These are phyloP conservation scores for Punctularia strigosozonata DNA, from an alignment of 768 basidiomycete species.

Conservation along the genomic window DNA sequence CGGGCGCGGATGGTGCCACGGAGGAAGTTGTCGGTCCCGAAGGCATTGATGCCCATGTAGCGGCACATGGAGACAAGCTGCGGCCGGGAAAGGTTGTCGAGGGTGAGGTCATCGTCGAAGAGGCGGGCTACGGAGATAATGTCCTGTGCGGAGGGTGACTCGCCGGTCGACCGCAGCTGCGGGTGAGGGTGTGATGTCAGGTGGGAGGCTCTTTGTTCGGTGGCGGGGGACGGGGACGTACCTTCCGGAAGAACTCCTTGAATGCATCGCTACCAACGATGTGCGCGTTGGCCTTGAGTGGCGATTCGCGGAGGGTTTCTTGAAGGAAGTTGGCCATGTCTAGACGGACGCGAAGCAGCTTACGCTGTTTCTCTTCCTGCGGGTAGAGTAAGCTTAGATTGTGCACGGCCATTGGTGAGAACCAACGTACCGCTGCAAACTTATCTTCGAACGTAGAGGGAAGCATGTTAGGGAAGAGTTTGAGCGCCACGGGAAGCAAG, in stretches of 20 bases:
- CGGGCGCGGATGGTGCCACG: constrained; percentile 83
- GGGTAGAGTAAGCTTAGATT: not conserved
- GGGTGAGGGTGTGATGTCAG: not conserved
- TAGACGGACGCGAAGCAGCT: constrained; percentile 84
- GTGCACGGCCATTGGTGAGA: not conserved
- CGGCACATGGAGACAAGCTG: constrained; percentile 95
- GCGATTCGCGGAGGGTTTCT: constrained; percentile 91
- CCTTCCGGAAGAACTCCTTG: constrained; percentile 99
- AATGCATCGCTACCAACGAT: constrained; percentile 93
- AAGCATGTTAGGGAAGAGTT: constrained; percentile 97
- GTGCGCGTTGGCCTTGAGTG: constrained; percentile 83
- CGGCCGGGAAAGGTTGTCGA: constrained; percentile 97
- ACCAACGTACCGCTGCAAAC: constrained; percentile 64
- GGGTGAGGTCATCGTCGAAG: constrained; percentile 94
- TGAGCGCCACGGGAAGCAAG: constrained; percentile 88
- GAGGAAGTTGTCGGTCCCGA: constrained; percentile 97
- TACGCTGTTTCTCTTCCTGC: constrained; percentile 95
- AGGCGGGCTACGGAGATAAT: constrained; percentile 92
- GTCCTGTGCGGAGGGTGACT: constrained; percentile 79
- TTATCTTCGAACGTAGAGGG: constrained; percentile 98
- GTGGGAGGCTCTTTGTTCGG: not conserved
- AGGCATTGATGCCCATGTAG: constrained; percentile 97
- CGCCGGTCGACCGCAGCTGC: constrained; percentile 88
- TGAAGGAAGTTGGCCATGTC: constrained; percentile 99
- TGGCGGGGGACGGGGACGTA: constrained; percentile 16